Base-by-base conservation (phyloP, 1,139 yeast genomes). In the Lodderomyces orthopsilosis region DNA sequence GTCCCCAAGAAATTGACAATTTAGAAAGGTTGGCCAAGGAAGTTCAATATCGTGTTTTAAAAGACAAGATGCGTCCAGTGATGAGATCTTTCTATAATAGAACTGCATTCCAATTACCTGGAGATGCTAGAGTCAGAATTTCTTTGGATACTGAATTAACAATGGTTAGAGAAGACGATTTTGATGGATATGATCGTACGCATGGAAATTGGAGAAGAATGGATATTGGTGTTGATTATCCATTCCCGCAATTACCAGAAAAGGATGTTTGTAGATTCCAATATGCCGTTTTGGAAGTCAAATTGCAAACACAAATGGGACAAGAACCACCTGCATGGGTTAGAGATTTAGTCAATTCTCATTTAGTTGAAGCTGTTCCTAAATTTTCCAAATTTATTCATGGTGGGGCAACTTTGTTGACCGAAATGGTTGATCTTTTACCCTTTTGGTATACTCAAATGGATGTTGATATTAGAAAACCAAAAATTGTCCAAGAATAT, bases 371-470 rank as follows among this genome's bases (percentile, higher is more conserved):
- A 66, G 97, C 98, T 0, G 97, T 93, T 33, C 98, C 98, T 27
- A 93, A 93, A 66, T 93, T 90, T 63, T 91, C 98, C 47, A 93
- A 93, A 65, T 93, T 93, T 58, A 91, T 93, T 54, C 98, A 93
- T 58, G 98, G 98, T 55, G 84, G 90, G 47, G 96, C 98, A 9
- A 76, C 93, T 22, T 72, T 93, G 55, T 68, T 93, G 53, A 93
- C 96, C 10, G 94, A 89, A 36, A 79, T 75, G 62, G 90, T 89
- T 37, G 77, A 82, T 44, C 76, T 89, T 52, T 83, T 93, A 56
- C 98, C 98, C 42, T 93, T 88, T 68, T 93, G 98, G 98, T 74
- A 84, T 53, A 97, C 98, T n/a, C 98, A 93, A 68, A 93, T 93
- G 98, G 88, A 81, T 53, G 85, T 85, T 41, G 98, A 93, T 61